Conservation (phyloP, 2,329 filamentous ascomycete species). For the Botrytis elliptica region DNA sequence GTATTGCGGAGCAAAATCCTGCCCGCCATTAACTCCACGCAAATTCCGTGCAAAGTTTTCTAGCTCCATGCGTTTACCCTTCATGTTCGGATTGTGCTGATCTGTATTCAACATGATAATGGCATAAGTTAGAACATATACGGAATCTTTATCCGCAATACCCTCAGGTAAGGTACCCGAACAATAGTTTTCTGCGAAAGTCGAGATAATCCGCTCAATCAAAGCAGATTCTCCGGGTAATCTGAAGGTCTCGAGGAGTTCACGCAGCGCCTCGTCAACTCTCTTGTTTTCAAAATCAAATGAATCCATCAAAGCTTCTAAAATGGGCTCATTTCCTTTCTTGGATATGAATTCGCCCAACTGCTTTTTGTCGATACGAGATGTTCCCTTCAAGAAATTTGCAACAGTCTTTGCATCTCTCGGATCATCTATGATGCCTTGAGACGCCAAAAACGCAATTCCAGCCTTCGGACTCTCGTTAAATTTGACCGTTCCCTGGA, state of each 20-base stretch:
- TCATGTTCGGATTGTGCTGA: conserved; percentile 91
- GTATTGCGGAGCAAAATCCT: conserved; percentile 82
- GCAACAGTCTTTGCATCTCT: conserved; percentile 76
- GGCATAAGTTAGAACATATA: conserved; percentile 89
- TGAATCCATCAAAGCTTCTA: conserved; percentile 79
- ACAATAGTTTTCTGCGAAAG: conserved; percentile 85
- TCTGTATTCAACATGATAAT: conserved; percentile 98
- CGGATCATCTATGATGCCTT: conserved; percentile 79
- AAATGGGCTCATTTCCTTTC: conserved; percentile 78
- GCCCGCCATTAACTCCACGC: conserved; percentile 81
- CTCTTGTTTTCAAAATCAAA: conserved; percentile 87
- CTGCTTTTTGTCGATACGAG: conserved; percentile 82
- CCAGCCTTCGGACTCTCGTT: conserved; percentile 93
- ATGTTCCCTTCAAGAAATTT: conserved; percentile 83
- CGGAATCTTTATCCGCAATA: conserved; percentile 80
- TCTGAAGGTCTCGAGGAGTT: conserved; percentile 88
- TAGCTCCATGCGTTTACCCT: conserved; percentile 76
- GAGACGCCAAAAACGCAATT: conserved; percentile 77
- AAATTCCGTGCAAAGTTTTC: conserved; percentile 84
- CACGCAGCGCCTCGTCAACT: conserved; percentile 84
- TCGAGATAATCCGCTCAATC: conserved; percentile 87
- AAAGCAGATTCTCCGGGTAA: conserved; percentile 89
- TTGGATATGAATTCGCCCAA: conserved; percentile 94
- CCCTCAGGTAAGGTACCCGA: conserved; percentile 66
- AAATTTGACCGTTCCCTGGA: conserved; percentile 84